phyloP scores from a whole-genome alignment of 179 eudicot genomes.

The Corrigiola litoralis region DNA sequence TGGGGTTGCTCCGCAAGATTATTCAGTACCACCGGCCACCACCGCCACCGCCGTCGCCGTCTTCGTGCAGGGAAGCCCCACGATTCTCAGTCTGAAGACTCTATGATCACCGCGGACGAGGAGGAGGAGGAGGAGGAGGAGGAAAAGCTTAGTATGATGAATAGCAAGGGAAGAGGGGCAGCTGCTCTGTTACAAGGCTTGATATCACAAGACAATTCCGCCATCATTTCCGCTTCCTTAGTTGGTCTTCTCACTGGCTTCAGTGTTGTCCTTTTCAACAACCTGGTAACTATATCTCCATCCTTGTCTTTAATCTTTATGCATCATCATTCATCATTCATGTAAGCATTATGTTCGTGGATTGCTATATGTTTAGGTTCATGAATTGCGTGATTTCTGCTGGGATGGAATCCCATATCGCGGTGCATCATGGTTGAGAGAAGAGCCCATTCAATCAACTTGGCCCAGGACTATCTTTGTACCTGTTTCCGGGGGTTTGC shows the following conservation, averaged over 20 bases:
- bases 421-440: constrained; percentile 96
- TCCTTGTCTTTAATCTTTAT: neutral
- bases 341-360: no score
- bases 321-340: neutral
- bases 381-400: constrained; percentile 76
- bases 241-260: constrained; percentile 83
- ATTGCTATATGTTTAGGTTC: constrained; percentile 51
- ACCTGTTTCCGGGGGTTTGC: constrained; percentile 76
- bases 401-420: constrained; percentile 83
- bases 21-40: no score
- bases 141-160: neutral
- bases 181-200: constrained; percentile 8
- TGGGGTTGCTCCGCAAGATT: no score
- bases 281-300: constrained; percentile 32
- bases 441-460: constrained; percentile 48
- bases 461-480: constrained; percentile 67
- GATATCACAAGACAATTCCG: constrained; percentile 40
- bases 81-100: no score
- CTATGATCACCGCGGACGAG: no score
- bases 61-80: no score
- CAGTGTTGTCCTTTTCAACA: constrained; percentile 74
- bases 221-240: constrained; percentile 64
- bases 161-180: neutral
- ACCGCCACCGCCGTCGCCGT: no score
- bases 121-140: neutral